Base-by-base conservation (phyloP, 306 rosid species). In the Gastrolobium bilobum region DNA sequence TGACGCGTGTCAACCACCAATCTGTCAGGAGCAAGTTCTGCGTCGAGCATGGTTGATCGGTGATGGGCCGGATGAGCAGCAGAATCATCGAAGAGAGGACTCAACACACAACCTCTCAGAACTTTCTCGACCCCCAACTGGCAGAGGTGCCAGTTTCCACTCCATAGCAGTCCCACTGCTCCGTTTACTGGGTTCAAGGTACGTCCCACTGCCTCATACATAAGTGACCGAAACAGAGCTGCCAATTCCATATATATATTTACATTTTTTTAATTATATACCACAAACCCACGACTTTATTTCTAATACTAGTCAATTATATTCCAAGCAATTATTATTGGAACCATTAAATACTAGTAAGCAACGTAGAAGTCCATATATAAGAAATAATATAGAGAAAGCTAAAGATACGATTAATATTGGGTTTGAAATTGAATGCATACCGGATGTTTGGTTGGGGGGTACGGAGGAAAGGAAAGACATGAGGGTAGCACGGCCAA, bases 121-220 rank as follows among this genome's bases (percentile, higher is more conserved):
- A 92, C 88, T 0, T 79, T 87, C 62, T 90, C 88, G 11, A 87
- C 90, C 34, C 86, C 97, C 59, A 61, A 33, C 54, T 90, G 90
- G 79, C 94, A 90, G 15, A 90, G 75, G 4, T 90, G 82, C 97
- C 97, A 92, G 68, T 90, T 87, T 2, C 93, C 94, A 4, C 75
- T 74, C 88, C 89, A 85, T 1, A 92, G 85, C 3, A 92, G 86
- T 31, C 92, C 97, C 9, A 85, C 90, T 9, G 87, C 92, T 52
- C 97, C 97, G 50, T 78, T 87, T n/a, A 90, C 91, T 5, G 97
- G 94, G 69, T 90, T 88, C 15, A 92, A 76, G 0, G 84, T 88
- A 29, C 94, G 83, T 42, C 97, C 97, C 50, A 85, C 90, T 40
- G 94, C 91, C 73, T 92, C 97, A 60, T 77, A 90, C 73, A 92